Conservation (phyloP, 805 yeast species). For the Yarrowia keelungensis region DNA sequence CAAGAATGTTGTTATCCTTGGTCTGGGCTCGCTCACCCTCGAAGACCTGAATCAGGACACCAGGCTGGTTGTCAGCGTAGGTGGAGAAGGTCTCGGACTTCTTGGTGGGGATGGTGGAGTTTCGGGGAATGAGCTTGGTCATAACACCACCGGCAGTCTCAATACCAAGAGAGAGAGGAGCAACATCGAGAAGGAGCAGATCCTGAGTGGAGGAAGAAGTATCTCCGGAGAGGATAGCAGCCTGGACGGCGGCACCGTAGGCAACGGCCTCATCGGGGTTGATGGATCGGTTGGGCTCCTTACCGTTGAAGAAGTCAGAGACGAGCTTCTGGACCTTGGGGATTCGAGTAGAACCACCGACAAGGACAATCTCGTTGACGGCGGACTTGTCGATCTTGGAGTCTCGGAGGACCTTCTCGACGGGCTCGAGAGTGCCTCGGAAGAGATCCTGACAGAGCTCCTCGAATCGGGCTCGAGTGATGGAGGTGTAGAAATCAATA, state of each 20-base stretch:
- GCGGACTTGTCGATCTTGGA: conserved; percentile 88
- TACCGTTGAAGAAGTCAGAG: conserved; percentile 95
- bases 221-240: conserved; percentile 95
- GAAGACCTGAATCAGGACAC: conserved; percentile 95
- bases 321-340: conserved; percentile 96
- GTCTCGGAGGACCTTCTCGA: conserved; percentile 91
- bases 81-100: conserved; percentile 97
- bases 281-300: conserved; percentile 94
- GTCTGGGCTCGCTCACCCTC: conserved; percentile 99
- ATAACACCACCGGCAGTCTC: conserved; percentile 99
- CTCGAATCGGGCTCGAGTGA: conserved; percentile 97
- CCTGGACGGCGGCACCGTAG: conserved; percentile 99
- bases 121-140: conserved; percentile 98
- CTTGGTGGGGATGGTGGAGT: conserved; percentile 97
- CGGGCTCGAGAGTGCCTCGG: conserved; percentile 94
- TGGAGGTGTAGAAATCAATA: conserved; percentile 92
- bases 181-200: conserved; percentile 91
- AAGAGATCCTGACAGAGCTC: conserved; percentile 92
- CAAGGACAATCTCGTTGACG: conserved; percentile 90
- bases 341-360: conserved; percentile 98
- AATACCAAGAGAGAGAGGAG: conserved; percentile 96
- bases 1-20: conserved; percentile 93
- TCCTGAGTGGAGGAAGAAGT: conserved; percentile 96
- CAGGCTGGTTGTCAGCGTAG: conserved; percentile 97
- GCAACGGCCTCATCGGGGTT: conserved; percentile 99